A percentile compares a stretch with the other conserved stretches of the same genome.
These are phyloP conservation scores for Chamaecrista fasciculata DNA, from an alignment of 306 rosid species.

Conservation along the genomic window DNA sequence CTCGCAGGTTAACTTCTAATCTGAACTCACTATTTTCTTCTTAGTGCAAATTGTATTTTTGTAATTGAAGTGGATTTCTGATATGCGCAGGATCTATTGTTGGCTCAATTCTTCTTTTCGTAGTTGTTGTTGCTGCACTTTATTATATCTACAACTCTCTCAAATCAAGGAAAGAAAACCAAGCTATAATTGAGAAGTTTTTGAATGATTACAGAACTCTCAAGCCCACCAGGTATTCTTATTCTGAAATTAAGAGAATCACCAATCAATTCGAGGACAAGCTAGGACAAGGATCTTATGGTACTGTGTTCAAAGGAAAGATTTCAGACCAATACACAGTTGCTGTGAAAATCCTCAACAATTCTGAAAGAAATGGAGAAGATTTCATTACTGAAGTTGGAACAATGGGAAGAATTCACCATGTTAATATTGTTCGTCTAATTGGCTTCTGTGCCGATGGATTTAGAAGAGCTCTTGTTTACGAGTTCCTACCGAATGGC, in stretches of 20 bases:
- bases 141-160: neutral
- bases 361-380: slow-evolving; percentile 25
- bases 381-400: slow-evolving; percentile 38
- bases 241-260: slow-evolving; percentile 39
- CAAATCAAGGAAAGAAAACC: slow-evolving; percentile 7
- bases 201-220: slow-evolving; percentile 43
- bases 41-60: neutral
- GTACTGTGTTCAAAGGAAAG: slow-evolving; percentile 37
- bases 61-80: neutral
- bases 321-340: slow-evolving; percentile 26
- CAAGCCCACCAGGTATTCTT: slow-evolving; percentile 44
- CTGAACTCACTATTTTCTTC: neutral
- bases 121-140: slow-evolving; percentile 19
- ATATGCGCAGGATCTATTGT: slow-evolving; percentile 27
- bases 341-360: slow-evolving; percentile 29
- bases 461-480: slow-evolving; percentile 38
- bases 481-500: slow-evolving; percentile 39
- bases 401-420: slow-evolving; percentile 44
- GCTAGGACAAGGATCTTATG: slow-evolving; percentile 46
- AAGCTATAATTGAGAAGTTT: slow-evolving; percentile 28
- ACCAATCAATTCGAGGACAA: slow-evolving; percentile 34
- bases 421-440: slow-evolving; percentile 43
- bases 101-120: slow-evolving; percentile 15
- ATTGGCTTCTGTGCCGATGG: slow-evolving; percentile 50
- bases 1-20: slow-evolving; percentile 30